Evolutionary conservation across 768 basidiomycete species (phyloP), one percentile per base, ranked within the genome.

Genomic region (Chiua virens): DNA sequence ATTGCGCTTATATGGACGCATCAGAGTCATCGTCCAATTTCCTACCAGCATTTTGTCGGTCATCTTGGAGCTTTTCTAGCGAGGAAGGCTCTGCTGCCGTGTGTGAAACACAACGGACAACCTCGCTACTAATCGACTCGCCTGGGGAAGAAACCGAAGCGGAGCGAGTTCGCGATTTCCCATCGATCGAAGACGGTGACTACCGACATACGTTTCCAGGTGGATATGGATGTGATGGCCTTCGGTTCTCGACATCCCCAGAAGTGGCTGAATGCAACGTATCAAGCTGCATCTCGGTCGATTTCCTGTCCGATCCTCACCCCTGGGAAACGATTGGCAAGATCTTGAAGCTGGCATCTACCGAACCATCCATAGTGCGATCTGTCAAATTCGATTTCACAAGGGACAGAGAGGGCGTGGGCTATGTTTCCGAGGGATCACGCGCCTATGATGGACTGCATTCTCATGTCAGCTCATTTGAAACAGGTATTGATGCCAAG

Each of bases 321-420:
- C 67, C 67, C 14, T 68, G 67, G 67, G 57, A 59, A 41, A 62
- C 66, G 20, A 70, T 68, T n/a, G 60, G 58, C 23, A 62, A 25
- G 23, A 64, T 70, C 4, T 42, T 68, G 20, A 46, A 56, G n/a
- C 55, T 68, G 37, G 3, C 50, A 23, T 44, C 47, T 49, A 23
- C 39, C 3, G 28, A 42, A 34, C 37, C 34, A 45, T 38, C 36
- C 10, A 15, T 35, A n/a, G 22, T 11, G 1, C 52, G 37, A 9
- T 28, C 41, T 18, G 25, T 45, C 17, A 25, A 47, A 34, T 23
- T 68, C 34, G 5, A 7, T 30, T 62, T 64, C 40, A 66, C 64
- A n/a, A 50, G 42, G 30, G 53, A 44, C 18, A 59, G 62, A 47
- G 58, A 68, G 15, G 68, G 68, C 13, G 64, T 68, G 18, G 67